phyloP scores from a whole-genome alignment of 2,329 filamentous ascomycete genomes.

The Diaporthe longicolla region DNA sequence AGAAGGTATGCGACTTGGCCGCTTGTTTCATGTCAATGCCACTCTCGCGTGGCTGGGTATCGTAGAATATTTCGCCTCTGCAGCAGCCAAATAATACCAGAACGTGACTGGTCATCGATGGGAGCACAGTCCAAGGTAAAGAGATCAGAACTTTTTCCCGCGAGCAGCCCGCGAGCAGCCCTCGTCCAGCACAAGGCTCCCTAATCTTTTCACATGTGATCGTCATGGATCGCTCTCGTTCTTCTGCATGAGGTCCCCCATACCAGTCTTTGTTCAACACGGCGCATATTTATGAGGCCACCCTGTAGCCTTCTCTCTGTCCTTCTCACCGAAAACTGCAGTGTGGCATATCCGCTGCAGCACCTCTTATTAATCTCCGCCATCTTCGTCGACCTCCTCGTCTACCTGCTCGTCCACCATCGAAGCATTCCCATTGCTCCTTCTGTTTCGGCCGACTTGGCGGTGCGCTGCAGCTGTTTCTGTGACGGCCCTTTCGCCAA shows the following conservation, averaged over 20 bases:
- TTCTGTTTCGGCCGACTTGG: constrained; percentile 55
- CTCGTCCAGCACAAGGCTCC: background rate
- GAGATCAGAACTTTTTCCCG: background rate
- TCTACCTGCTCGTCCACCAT: constrained; percentile 51
- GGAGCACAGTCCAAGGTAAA: background rate
- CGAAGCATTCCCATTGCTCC: constrained; percentile 53
- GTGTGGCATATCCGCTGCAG: background rate
- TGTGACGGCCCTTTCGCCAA: constrained; percentile 71
- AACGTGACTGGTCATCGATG: background rate
- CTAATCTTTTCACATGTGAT: background rate
- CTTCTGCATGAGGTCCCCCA: background rate
- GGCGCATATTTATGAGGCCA: background rate
- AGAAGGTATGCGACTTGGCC: constrained; percentile 1
- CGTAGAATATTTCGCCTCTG: constrained; percentile 27
- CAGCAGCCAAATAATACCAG: background rate
- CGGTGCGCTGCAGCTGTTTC: constrained; percentile 65
- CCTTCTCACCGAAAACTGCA: background rate
- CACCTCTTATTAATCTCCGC: constrained; percentile 37
- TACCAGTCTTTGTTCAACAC: background rate
- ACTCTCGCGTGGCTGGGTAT: constrained; percentile 40
- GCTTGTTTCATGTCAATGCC: constrained; percentile 33
- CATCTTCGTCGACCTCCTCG: constrained; percentile 49
- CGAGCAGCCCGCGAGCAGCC: background rate
- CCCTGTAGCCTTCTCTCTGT: background rate
- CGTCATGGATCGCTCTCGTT: background rate